Conservation (phyloP, 2,329 filamentous ascomycete genomes). For the Chaetomium sp. region DNA sequence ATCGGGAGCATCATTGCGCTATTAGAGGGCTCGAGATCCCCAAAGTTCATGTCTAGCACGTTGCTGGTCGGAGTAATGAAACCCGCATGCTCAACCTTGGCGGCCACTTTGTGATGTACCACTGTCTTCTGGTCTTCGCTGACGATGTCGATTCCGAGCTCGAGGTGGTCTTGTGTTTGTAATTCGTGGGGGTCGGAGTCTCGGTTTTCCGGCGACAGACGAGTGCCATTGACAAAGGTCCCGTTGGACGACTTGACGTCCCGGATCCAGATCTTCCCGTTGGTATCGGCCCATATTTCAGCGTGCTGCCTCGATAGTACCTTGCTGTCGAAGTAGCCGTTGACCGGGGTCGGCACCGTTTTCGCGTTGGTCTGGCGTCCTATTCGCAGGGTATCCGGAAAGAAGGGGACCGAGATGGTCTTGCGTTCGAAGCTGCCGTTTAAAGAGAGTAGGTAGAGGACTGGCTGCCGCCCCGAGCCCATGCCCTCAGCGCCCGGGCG, state of each 20-base stretch:
- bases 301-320: constrained; percentile 95
- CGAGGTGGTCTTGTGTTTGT: constrained; percentile 85
- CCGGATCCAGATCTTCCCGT: constrained; percentile 91
- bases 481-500: constrained; percentile 68
- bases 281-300: constrained; percentile 84
- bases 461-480: constrained; percentile 65
- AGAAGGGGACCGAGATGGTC: constrained; percentile 89
- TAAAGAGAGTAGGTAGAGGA: constrained; percentile 83
- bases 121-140: constrained; percentile 98
- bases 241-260: constrained; percentile 99
- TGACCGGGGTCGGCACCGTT: constrained; percentile 84
- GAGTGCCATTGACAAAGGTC: constrained; percentile 92
- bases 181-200: constrained; percentile 96
- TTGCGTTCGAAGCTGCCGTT: constrained; percentile 98
- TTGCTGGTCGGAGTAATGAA: constrained; percentile 75
- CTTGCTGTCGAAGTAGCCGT: constrained; percentile 98
- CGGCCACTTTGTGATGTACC: constrained; percentile 96
- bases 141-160: constrained; percentile 97
- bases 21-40: constrained; percentile 82
- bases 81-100: constrained; percentile 93
- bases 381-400: constrained; percentile 91
- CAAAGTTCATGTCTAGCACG: constrained; percentile 86
- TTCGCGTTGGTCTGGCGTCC: constrained; percentile 97
- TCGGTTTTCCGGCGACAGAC: constrained; percentile 88
- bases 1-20: constrained; percentile 71